A percentile compares a stretch with the other conserved stretches of the same genome.
phyloP scores from a whole-genome alignment of 2,329 filamentous ascomycete genomes.

The Fusarium sublunatum region DNA sequence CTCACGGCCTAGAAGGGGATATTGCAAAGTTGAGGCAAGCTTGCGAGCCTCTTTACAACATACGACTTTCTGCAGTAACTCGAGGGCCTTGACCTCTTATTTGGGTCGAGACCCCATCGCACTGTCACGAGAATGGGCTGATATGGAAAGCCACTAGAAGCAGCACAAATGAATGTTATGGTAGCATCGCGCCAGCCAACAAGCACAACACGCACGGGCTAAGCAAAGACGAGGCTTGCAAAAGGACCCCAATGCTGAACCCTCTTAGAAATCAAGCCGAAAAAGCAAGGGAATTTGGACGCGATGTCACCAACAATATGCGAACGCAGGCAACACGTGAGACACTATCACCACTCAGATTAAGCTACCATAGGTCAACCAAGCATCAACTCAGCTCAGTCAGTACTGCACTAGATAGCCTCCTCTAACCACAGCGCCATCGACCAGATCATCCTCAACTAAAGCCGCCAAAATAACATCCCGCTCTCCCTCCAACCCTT shows the following conservation, averaged over 20 bases:
- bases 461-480: slow-evolving; percentile 20
- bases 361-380: slow-evolving; percentile 35
- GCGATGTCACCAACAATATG: slow-evolving; percentile 6
- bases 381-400: slow-evolving; percentile 23
- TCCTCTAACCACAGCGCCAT: slow-evolving; percentile 15
- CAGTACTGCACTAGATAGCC: slow-evolving; percentile 26
- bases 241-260: slow-evolving; percentile 6
- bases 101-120: neutral
- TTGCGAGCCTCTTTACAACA: slow-evolving; percentile 7
- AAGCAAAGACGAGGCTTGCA: neutral
- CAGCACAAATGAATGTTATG: slow-evolving; percentile 15
- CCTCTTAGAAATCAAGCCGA: neutral
- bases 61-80: slow-evolving; percentile 6
- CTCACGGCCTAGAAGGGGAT: neutral
- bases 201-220: neutral
- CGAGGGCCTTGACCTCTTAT: slow-evolving; percentile 9
- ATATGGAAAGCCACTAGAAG: neutral
- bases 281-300: neutral
- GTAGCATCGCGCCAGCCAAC: slow-evolving; percentile 18
- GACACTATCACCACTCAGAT: slow-evolving; percentile 41
- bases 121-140: slow-evolving; percentile 12
- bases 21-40: neutral
- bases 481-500: neutral
- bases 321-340: neutral
- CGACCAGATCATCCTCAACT: slow-evolving; percentile 29